Evolutionary conservation across 805 yeast species (phyloP), one percentile per base, ranked within the genome.

Genomic region (Metschnikowia gruessii): DNA sequence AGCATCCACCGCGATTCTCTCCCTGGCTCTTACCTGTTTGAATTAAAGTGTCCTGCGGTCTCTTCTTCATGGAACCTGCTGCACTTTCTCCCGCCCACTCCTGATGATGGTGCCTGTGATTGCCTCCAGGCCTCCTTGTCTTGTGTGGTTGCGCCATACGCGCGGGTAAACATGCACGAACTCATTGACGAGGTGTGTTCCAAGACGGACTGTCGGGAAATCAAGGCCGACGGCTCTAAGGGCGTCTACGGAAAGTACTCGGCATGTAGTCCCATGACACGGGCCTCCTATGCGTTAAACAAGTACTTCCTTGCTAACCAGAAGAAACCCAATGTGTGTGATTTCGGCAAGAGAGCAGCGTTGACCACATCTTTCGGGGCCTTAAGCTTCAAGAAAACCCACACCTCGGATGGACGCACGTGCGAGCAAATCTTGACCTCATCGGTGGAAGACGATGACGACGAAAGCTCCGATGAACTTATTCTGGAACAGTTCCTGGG

Each of bases 221-320:
- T 76, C 19, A 50, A 45, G 19, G 62, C 66, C 8, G 64, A 74
- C 51, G 69, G 72, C 1, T 37, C 47, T 7, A 45, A 42, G 4
- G 80, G 79, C 0, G 46, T 47, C n/a, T 75, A 74, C 53, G 80
- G 80, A 0, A 51, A 54, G 28, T 71, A 60, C 51, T 66, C 79
- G 0, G 67, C 63, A 34, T 76, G 80, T 52, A 51, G 67, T 12
- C 49, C 60, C 5, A 46, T 57, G 8, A 77, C 74, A 49, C 62
- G 63, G 45, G 56, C 69, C 1, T 73, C 78, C 0, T 72, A 66
- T 46, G 76, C 69, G 4, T 56, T 75, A 48, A 71, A 71, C 51
- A 54, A 67, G 50, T 63, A 63, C 52, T 73, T 63, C 50, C 49
- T 58, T 8, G 54, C 53, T 15, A 50, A 60, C 41, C 58, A 50